Conservation (phyloP, 2,329 filamentous ascomycete genomes). For the Verticillium longisporum region DNA sequence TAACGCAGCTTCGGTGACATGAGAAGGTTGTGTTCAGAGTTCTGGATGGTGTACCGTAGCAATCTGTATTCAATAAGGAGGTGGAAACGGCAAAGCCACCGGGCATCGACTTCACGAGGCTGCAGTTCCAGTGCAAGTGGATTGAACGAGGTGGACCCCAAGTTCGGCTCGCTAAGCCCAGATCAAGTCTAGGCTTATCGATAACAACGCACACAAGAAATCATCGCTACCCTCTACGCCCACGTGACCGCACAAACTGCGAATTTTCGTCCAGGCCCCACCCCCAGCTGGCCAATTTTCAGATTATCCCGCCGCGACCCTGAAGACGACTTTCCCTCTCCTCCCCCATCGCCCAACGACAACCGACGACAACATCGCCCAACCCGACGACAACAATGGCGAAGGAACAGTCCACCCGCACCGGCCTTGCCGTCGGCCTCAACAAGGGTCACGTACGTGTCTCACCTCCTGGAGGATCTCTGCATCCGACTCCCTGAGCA, state of each 20-base stretch:
- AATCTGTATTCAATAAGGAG: too few species aligned
- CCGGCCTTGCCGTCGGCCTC: conserved; percentile 53
- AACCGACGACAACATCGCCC: conserved; percentile 22
- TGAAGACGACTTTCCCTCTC: conserved; percentile 3
- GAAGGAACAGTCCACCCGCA: conserved; percentile 50
- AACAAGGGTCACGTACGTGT: conserved; percentile 63
- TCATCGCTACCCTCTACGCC: neutral
- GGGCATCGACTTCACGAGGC: too few species aligned
- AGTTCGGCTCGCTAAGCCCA: neutral
- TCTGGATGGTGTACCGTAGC: too few species aligned
- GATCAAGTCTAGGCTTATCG: neutral
- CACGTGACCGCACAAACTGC: neutral
- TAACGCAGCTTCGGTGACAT: too few species aligned
- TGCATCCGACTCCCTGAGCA: conserved; percentile 28
- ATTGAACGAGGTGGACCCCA: too few species aligned
- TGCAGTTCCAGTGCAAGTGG: too few species aligned
- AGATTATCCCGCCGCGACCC: neutral
- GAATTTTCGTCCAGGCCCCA: neutral
- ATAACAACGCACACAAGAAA: neutral
- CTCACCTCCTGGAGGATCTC: conserved; percentile 73
- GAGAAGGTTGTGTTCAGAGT: too few species aligned
- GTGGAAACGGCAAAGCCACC: too few species aligned
- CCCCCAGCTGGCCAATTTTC: neutral
- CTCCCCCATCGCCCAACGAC: conserved; percentile 6
- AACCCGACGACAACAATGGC: conserved; percentile 41